Conservation (phyloP, 73 alveolate genomes). For the Durusdinium trenchii region DNA sequence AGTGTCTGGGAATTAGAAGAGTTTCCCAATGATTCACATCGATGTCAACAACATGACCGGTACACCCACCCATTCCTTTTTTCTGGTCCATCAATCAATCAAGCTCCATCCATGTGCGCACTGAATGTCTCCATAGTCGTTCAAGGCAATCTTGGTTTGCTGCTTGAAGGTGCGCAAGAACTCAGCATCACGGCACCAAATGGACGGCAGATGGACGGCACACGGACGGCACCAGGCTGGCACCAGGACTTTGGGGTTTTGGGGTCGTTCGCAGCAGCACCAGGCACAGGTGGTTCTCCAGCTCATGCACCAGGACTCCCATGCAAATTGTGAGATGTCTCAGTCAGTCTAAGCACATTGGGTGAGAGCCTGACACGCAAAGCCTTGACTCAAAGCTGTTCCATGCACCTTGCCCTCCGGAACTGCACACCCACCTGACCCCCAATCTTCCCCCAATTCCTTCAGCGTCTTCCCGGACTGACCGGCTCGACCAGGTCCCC, state of each 20-base stretch:
- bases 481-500: background rate
- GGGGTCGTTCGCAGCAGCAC: background rate
- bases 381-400: background rate
- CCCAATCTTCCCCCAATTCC: background rate
- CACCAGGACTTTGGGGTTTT: background rate
- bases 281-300: background rate
- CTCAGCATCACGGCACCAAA: background rate
- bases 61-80: too few species aligned
- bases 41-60: too few species aligned
- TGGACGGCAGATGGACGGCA: too few species aligned
- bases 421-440: background rate
- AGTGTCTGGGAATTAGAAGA: too few species aligned
- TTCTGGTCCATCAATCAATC: background rate
- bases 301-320: too few species aligned
- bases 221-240: background rate
- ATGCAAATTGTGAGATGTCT: too few species aligned
- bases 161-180: conserved; percentile 69
- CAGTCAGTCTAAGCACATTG: too few species aligned
- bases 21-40: too few species aligned
- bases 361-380: background rate
- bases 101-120: background rate
- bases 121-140: conserved; percentile 78
- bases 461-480: background rate
- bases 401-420: background rate
- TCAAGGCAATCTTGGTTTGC: conserved; percentile 81